Base-by-base conservation (phyloP, 148 eudicot species). In the Camellia lanceoleosa region DNA sequence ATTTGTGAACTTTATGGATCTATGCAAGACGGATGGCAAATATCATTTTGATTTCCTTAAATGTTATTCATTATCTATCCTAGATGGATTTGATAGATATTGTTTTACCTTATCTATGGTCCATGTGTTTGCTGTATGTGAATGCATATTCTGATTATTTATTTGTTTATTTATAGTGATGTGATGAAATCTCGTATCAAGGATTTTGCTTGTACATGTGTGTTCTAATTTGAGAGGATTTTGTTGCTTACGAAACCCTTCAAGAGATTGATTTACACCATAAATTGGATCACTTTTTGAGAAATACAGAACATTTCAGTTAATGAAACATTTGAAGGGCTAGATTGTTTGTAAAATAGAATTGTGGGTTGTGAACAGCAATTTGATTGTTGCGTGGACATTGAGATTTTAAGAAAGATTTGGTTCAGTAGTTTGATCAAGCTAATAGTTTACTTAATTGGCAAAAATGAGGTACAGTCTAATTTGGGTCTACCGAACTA, bases 1-100 rank as follows among this genome's bases (percentile, higher is more conserved):
- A 44, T 95, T 93, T 83, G 97, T 88, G 13, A 95, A 93, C 84
- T 93, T 95, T 75, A 93, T 91, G 91, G 98, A 95, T 85, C 93
- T 95, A 65, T 93, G 98, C 92, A 95, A 90, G 82, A 90, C 90
- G 97, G 93, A 89, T 64, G 87, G 30, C 6, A 13, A 51, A 18
- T 3, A 66, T 67, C 30, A 58, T 71, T 64, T 44, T 7, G 38
- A 15, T 52, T 12, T 58, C 51, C n/a, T 41, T 11, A 15, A 61
- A 43, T 20, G 59, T 13, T 20, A 49, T 43, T 74, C 43, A 9
- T 56, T 79, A 65, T 58, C 2, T 75, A 7, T 13, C 73, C 5
- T 55, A 59, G 49, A 23, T 54, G 7, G 20, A 38, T 19, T 62
- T 42, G 2, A 7, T 23, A 23, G 10, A 41, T 42, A 43, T 41